phyloP scores from a whole-genome alignment of 495 filamentous ascomycete genomes.

The Annulohypoxylon nitens region DNA sequence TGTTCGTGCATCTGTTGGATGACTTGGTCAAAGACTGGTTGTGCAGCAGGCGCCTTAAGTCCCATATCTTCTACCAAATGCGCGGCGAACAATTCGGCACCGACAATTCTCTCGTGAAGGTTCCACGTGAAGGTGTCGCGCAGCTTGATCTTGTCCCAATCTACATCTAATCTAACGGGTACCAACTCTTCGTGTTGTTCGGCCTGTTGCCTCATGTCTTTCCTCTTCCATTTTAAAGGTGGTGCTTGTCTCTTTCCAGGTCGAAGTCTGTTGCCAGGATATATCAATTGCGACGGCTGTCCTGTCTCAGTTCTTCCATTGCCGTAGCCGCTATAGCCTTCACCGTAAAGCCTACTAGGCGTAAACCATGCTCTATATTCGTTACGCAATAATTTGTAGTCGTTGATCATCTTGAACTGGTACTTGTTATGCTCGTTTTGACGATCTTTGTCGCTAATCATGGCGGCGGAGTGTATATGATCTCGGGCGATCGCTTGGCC shows the following conservation, averaged over 20 bases:
- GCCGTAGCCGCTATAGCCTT: conserved; percentile 90
- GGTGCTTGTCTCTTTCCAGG: conserved; percentile 80
- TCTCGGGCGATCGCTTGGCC: conserved; percentile 85
- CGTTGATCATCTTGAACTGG: conserved; percentile 55
- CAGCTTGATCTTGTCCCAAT: conserved; percentile 94
- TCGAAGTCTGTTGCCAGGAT: conserved; percentile 78
- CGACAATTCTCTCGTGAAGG: conserved; percentile 86
- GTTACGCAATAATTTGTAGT: conserved; percentile 66
- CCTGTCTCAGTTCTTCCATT: conserved; percentile 81
- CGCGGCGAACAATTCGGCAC: conserved; percentile 83
- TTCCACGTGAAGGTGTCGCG: conserved; percentile 99
- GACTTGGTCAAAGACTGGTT: conserved; percentile 81
- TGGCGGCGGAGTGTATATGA: conserved; percentile 73
- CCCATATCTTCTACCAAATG: conserved; percentile 93
- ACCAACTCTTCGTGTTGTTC: conserved; percentile 93
- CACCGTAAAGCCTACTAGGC: conserved; percentile 68
- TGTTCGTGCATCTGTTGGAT: conserved; percentile 87
- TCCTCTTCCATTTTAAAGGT: conserved; percentile 76
- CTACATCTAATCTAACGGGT: conserved; percentile 90
- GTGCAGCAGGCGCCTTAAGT: conserved; percentile 72
- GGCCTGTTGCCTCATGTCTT: conserved; percentile 83
- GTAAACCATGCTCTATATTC: conserved; percentile 61
- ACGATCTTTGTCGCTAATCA: conserved; percentile 61
- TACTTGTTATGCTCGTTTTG: conserved; percentile 58
- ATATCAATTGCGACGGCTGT: conserved; percentile 70